Conservation (phyloP, 73 alveolate species). For the Tetrahymena malaccensis region DNA sequence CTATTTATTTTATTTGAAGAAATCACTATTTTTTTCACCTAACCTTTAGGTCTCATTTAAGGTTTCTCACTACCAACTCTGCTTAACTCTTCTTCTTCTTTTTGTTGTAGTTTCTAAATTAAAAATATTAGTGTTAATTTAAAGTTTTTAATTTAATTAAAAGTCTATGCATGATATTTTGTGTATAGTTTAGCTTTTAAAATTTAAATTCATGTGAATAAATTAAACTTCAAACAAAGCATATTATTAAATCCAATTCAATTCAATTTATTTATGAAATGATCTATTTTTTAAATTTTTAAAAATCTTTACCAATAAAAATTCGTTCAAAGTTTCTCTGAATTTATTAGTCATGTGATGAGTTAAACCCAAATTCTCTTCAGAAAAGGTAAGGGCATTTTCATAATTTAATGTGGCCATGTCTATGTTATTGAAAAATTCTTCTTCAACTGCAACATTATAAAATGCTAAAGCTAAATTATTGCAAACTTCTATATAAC, state of each 20-base stretch:
- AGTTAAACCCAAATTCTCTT: not conserved
- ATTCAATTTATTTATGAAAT: too few species aligned
- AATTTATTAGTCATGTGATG: not conserved
- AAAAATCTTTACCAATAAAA: not conserved
- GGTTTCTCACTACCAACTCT: not conserved
- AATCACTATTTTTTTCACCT: not conserved
- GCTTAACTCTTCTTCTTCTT: not conserved
- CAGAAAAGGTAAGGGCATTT: not conserved
- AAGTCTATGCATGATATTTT: not conserved
- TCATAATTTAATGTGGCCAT: not conserved
- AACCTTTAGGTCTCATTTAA: not conserved
- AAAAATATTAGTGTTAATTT: too few species aligned
- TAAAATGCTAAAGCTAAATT: not conserved
- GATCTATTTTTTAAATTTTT: not conserved
- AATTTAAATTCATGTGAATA: not conserved
- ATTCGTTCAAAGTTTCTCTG: not conserved
- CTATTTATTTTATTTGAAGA: not conserved
- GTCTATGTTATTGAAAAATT: not conserved
- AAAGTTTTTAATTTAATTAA: not conserved
- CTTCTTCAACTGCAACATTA: not conserved
- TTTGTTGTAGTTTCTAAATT: not conserved
- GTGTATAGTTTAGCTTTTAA: not conserved
- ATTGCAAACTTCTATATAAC: not conserved
- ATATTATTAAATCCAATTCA: too few species aligned
- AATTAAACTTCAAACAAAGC: not conserved